A percentile compares a stretch with the other conserved stretches of the same genome.
These are phyloP conservation scores for Puccinia coronata DNA, from an alignment of 1,284 basidiomycete genomes.

Conservation along the genomic window DNA sequence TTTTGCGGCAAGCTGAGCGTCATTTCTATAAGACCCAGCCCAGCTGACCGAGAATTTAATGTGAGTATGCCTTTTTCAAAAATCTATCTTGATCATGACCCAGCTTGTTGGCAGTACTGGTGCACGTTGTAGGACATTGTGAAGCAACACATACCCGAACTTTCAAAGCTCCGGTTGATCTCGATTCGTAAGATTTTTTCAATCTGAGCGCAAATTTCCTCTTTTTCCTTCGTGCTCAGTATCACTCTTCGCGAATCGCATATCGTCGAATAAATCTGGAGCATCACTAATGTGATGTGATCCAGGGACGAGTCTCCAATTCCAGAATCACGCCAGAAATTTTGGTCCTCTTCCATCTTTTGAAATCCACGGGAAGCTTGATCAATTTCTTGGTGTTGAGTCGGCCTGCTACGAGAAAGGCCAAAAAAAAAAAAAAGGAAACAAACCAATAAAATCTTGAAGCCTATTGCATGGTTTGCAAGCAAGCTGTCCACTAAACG, in stretches of 20 bases:
- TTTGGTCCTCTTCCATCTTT: neutral
- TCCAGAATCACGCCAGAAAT: neutral
- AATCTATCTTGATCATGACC: neutral
- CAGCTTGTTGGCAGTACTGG: too few relatives aligned
- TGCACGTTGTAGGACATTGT: neutral
- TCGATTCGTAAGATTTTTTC: neutral
- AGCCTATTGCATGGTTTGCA: constrained; percentile 13
- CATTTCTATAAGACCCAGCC: neutral
- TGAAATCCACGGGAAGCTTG: neutral
- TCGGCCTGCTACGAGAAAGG: neutral
- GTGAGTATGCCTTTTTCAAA: neutral
- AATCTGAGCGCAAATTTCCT: constrained; percentile 1
- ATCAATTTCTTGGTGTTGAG: too few relatives aligned
- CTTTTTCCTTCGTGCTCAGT: neutral
- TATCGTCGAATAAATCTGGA: constrained; percentile 5
- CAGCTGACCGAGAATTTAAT: neutral
- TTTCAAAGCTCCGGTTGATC: constrained; percentile 17
- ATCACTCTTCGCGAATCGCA: neutral
- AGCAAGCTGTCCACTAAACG: neutral
- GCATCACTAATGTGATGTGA: neutral
- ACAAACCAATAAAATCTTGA: neutral
- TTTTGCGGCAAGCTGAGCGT: neutral
- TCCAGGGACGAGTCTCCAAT: neutral
- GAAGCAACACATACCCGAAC: neutral
- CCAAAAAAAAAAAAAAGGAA: too few relatives aligned